Evolutionary conservation across 192 early-diverging fungal genomes (phyloP).

Genomic region (Linnemannia zychae): DNA sequence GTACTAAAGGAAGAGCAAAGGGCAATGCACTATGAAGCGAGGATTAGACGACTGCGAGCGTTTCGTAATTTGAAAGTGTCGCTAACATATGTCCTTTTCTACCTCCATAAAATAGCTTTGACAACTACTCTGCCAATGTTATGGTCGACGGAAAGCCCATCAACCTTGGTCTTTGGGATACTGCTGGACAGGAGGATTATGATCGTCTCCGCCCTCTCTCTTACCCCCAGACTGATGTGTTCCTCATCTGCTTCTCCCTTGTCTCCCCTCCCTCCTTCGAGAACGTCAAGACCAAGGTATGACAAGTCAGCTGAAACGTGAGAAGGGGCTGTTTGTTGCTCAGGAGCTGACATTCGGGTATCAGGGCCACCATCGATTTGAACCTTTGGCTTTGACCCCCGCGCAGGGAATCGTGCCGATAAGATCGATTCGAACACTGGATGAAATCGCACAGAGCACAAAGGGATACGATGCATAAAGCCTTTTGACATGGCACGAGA

Average conservation of each 20-base stretch:
- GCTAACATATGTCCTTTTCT: not conserved
- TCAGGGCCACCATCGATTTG: not conserved
- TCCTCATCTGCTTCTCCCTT: constrained; percentile 96
- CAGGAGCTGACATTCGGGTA: not conserved
- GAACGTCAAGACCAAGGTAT: constrained; percentile 94
- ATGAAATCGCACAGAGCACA: not conserved
- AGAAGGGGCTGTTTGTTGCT: not conserved
- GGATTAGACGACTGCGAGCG: too few relatives aligned
- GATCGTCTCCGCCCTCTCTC: constrained; percentile 96
- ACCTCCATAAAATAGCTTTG: constrained; percentile 71
- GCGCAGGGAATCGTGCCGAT: not conserved
- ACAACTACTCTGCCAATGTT: constrained; percentile 98
- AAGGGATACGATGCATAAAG: not conserved
- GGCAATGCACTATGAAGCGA: not conserved
- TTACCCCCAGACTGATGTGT: constrained; percentile 98
- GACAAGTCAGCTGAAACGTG: not conserved
- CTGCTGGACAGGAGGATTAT: constrained; percentile 98
- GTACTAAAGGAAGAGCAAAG: not conserved
- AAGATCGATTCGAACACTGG: not conserved
- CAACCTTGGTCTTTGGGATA: constrained; percentile 98
- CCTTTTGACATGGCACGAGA: not conserved
- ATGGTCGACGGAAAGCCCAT: constrained; percentile 99
- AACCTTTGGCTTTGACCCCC: not conserved
- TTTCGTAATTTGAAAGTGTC: too few relatives aligned
- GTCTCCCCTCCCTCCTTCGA: constrained; percentile 96